Evolutionary conservation across 2,329 filamentous ascomycete species (phyloP), one percentile per base, ranked within the genome.

Genomic region (Aspergillus ochraceoroseus): DNA sequence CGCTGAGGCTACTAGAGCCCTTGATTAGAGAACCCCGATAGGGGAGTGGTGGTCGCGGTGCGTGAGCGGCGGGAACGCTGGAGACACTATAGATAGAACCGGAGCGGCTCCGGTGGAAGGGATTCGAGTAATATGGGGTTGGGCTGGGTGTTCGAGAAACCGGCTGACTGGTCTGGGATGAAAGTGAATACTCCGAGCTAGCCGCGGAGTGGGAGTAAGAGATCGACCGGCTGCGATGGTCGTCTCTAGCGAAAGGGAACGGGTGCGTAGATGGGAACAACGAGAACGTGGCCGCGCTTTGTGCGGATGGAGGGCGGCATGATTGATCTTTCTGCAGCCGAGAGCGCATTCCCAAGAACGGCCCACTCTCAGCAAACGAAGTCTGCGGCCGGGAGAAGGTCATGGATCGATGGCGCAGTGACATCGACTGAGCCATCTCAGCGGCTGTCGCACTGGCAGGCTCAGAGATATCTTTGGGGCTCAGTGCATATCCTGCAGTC

Each of bases 11-110:
- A 50, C 35, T 0, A 48, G 57, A 57, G 32, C 57, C 52, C 22
- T 60, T 56, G 27, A 59, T 53, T 1, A 58, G 46, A 28, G 55
- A 57, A 12, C 46, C 48, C 4, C 54, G 54, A 38, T 56, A 50
- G 14, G 52, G 52, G 1, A 48, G 14, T 1, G 49, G 54, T 3
- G 57, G 52, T 18, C 54, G 51, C 9, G 50, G 48, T 3, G 40
- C 28, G 15, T 34, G 26, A 7, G 27, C 26, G 5, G 11, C 28
- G 1, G 55, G 48, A 12, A 52, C 39, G 30, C 53, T 58, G 8
- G 50, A 52, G 9, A 51, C 43, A 27, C 55, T 59, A 47, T 52
- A 54, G 18, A 47, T 35, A 1, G 58, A 57, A 6, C 41, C 42
- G 7, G 46, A 51, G 20, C 55, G 48, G 27, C 43, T 43, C 7